Evolutionary conservation across 1,139 yeast genomes (phyloP).

Genomic region (Ogataea hybrid): DNA sequence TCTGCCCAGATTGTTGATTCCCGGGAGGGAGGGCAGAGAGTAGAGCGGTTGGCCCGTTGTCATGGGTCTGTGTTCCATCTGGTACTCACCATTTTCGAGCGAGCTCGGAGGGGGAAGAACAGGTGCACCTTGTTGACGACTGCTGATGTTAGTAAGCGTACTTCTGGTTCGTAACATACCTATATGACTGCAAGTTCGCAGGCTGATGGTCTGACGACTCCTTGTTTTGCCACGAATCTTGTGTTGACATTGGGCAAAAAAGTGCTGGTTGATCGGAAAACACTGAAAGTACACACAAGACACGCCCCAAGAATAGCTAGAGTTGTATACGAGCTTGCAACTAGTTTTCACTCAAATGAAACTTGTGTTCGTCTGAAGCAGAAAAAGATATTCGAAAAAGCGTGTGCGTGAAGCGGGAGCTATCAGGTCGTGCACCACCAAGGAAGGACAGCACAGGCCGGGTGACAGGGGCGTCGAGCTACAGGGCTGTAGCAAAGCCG

Average conservation of each 20-base stretch:
- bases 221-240: slow-evolving; percentile 22
- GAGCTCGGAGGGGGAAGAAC: slow-evolving; percentile 33
- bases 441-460: slow-evolving; percentile 6
- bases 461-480: slow-evolving; percentile 8
- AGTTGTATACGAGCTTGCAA: slow-evolving; percentile 3
- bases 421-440: slow-evolving; percentile 12
- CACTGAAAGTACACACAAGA: slow-evolving; percentile 5
- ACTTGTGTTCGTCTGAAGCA: slow-evolving; percentile 8
- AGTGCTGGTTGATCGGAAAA: background rate
- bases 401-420: slow-evolving; percentile 12
- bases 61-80: slow-evolving; percentile 25
- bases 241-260: slow-evolving; percentile 16
- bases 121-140: slow-evolving; percentile 33
- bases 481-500: no score
- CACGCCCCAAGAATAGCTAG: slow-evolving; percentile 2
- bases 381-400: slow-evolving; percentile 11
- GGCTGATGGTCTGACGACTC: slow-evolving; percentile 19
- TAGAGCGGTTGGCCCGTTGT: slow-evolving; percentile 46
- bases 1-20: slow-evolving; percentile 41
- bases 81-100: slow-evolving; percentile 22
- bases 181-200: slow-evolving; percentile 19
- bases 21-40: slow-evolving; percentile 52
- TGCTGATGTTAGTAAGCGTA: slow-evolving; percentile 19
- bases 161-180: slow-evolving; percentile 14
- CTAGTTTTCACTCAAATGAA: slow-evolving; percentile 2